Conservation (phyloP, 2,329 filamentous ascomycete species). For the Exophiala bonariae region DNA sequence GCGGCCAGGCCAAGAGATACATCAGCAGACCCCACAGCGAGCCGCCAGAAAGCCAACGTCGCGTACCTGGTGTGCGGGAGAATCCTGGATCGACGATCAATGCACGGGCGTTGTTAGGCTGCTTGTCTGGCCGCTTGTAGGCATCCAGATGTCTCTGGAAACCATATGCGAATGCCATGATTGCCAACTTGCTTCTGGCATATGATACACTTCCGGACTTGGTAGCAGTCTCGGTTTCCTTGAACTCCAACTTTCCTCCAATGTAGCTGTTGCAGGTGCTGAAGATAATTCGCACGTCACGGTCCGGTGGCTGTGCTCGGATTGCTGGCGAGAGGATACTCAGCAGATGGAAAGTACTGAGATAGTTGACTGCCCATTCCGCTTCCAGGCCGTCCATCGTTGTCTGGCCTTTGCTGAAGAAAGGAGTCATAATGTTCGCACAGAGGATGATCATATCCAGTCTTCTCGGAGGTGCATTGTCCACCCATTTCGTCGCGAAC, state of each 20-base stretch:
- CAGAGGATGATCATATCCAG: conserved; percentile 91
- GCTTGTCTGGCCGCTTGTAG: conserved; percentile 79
- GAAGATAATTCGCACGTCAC: conserved; percentile 86
- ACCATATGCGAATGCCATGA: conserved; percentile 85
- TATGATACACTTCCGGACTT: conserved; percentile 36
- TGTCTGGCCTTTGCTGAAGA: conserved; percentile 57
- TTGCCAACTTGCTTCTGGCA: conserved; percentile 69
- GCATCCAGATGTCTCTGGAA: conserved; percentile 89
- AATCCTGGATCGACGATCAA: conserved; percentile 85
- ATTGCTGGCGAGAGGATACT: conserved; percentile 89
- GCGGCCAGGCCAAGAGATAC: conserved; percentile 74
- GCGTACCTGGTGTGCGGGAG: conserved; percentile 80
- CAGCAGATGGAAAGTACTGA: conserved; percentile 92
- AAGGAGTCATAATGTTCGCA: conserved; percentile 73
- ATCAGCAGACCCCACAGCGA: conserved; percentile 74
- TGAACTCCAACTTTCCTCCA: conserved; percentile 64
- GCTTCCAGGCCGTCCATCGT: conserved; percentile 81
- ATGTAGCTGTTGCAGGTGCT: conserved; percentile 89
- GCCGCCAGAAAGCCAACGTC: conserved; percentile 82
- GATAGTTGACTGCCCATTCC: conserved; percentile 92
- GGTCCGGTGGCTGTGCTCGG: conserved; percentile 85
- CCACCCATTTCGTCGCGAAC: conserved; percentile 97
- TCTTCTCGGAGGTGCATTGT: conserved; percentile 84
- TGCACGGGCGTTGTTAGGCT: conserved; percentile 79
- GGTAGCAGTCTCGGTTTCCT: conserved; percentile 20